Conservation (phyloP, 768 basidiomycete genomes). For the Collybia nuda region DNA sequence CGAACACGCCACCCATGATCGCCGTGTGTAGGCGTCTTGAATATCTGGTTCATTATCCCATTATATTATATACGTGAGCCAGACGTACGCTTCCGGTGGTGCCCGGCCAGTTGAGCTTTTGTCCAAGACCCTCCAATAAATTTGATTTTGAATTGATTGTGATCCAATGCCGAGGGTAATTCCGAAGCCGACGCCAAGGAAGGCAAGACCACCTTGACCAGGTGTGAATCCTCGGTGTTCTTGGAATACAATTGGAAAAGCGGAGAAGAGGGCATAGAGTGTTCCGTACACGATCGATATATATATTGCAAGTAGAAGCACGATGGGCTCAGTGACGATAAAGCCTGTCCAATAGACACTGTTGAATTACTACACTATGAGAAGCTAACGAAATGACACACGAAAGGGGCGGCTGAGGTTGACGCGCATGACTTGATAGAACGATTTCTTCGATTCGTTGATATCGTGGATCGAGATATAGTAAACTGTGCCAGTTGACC, state of each 20-base stretch:
- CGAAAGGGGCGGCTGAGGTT: constrained; percentile 60
- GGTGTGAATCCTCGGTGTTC: constrained; percentile 50
- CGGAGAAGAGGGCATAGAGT: constrained; percentile 65
- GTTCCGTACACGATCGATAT: constrained; percentile 61
- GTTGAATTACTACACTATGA: neutral
- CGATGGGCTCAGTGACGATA: constrained; percentile 64
- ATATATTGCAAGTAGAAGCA: constrained; percentile 56
- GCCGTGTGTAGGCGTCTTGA: constrained; percentile 58
- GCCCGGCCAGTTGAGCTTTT: constrained; percentile 47
- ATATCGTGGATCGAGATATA: constrained; percentile 54
- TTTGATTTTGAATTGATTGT: constrained; percentile 52
- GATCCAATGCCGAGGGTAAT: constrained; percentile 48
- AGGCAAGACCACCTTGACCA: constrained; percentile 58
- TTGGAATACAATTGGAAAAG: constrained; percentile 60
- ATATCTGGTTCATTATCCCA: neutral
- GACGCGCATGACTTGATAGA: constrained; percentile 38
- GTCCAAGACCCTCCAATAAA: constrained; percentile 51
- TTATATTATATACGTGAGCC: neutral
- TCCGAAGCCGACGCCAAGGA: constrained; percentile 63
- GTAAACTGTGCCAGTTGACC: constrained; percentile 36
- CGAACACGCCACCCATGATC: constrained; percentile 48
- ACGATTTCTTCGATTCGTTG: constrained; percentile 35
- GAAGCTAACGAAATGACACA: constrained; percentile 23
- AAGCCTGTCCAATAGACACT: constrained; percentile 38
- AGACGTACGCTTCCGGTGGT: constrained; percentile 58